Percentiles rank a stretch among this genome's conserved stretches.
phyloP scores from a whole-genome alignment of 176 grass and related monocot genomes.

The Juncus inflexus region DNA sequence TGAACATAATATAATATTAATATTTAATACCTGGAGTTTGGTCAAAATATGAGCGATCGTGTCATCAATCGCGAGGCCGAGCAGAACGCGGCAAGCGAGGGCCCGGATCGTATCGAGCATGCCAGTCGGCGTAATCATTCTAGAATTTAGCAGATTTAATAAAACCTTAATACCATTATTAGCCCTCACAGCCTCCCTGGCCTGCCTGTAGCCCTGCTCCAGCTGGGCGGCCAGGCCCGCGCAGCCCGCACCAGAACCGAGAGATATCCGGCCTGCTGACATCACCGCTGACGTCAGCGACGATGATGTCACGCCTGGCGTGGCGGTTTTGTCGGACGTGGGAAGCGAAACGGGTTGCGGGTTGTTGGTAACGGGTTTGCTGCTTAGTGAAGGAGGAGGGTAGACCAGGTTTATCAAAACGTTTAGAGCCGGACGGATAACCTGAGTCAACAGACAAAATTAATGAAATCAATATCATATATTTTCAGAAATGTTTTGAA shows the following conservation, averaged over 20 bases:
- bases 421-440: conserved; percentile 87
- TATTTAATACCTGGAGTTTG: conserved; percentile 66
- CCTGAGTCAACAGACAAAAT: conserved; percentile 36
- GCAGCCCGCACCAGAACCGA: conserved; percentile 81
- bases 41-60: conserved; percentile 95
- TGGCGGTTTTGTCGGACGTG: conserved; percentile 27
- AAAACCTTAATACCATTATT: conserved; percentile 99
- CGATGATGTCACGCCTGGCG: conserved; percentile 32
- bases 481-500: too few species aligned
- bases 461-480: background rate
- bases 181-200: conserved; percentile 85
- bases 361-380: conserved; percentile 49
- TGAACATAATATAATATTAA: background rate
- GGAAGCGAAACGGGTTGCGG: conserved; percentile 57
- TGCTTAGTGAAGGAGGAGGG: conserved; percentile 95
- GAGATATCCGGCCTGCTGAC: conserved; percentile 76
- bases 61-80: conserved; percentile 92
- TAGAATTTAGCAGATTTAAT: conserved; percentile 77
- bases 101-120: conserved; percentile 86
- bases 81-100: conserved; percentile 88
- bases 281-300: conserved; percentile 40
- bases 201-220: conserved; percentile 95
- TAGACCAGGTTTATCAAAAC: conserved; percentile 97
- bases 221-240: conserved; percentile 95
- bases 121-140: conserved; percentile 83